Evolutionary conservation across 129 eudicot genomes (phyloP).

Genomic region (Flaveria trinervia): DNA sequence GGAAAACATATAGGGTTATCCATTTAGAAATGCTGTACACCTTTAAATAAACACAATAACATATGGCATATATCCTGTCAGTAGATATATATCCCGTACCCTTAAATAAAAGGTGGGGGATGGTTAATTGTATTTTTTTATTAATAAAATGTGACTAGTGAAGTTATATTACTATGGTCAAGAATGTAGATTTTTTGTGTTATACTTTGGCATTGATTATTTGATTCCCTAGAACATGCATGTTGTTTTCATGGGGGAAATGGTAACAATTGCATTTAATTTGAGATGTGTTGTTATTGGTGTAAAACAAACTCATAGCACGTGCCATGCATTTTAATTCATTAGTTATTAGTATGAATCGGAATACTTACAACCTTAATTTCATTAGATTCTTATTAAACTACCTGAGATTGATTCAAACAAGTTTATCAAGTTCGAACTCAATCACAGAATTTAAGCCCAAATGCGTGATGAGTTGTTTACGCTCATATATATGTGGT

Average conservation of each 20-base stretch:
- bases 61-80: slow-evolving; percentile 21
- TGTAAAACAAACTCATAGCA: background rate
- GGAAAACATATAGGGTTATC: slow-evolving; percentile 25
- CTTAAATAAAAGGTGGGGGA: slow-evolving; percentile 25
- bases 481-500: no score
- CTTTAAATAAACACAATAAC: slow-evolving; percentile 27
- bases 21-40: slow-evolving; percentile 18
- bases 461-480: no score
- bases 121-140: background rate
- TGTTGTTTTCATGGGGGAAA: slow-evolving; percentile 3
- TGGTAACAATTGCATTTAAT: slow-evolving; percentile 3
- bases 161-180: slow-evolving; percentile 24
- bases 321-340: background rate
- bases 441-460: no score
- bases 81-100: slow-evolving; percentile 13
- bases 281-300: background rate
- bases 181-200: slow-evolving; percentile 29
- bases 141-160: background rate
- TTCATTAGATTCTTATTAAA: no score
- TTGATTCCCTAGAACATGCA: slow-evolving; percentile 30
- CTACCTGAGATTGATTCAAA: no score
- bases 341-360: background rate
- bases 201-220: slow-evolving; percentile 29
- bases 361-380: no score
- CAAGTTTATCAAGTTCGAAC: no score